These are phyloP conservation scores for Fusarium sp. DNA, from an alignment of 2,329 filamentous ascomycete species.

Conservation along the genomic window DNA sequence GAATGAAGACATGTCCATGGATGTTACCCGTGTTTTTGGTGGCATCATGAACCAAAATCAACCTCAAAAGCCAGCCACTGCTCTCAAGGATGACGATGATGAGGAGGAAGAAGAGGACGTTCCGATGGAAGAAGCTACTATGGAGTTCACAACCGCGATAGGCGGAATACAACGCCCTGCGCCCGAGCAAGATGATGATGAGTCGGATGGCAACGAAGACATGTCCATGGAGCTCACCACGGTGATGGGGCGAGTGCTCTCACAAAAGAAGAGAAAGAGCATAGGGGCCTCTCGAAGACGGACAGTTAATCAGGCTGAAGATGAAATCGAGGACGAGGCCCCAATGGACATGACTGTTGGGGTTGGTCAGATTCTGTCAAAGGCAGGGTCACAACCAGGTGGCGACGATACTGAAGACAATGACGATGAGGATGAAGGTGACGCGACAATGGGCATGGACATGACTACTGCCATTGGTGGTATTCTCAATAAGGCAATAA, in stretches of 20 bases:
- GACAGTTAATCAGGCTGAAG: conserved; percentile 49
- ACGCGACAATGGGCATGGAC: conserved; percentile 68
- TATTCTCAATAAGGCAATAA: conserved; percentile 61
- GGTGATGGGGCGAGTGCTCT: conserved; percentile 67
- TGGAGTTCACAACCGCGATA: conserved; percentile 86
- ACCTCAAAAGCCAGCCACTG: conserved; percentile 8
- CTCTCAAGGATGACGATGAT: conserved; percentile 44
- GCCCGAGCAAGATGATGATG: conserved; percentile 50
- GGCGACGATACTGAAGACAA: conserved; percentile 49
- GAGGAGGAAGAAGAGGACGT: conserved; percentile 47
- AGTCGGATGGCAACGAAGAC: conserved; percentile 67
- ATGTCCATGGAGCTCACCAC: conserved; percentile 84
- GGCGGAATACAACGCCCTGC: conserved; percentile 70
- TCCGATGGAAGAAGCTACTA: conserved; percentile 61
- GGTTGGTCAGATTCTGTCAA: conserved; percentile 64
- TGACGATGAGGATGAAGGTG: conserved; percentile 48
- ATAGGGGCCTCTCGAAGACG: conserved; percentile 37
- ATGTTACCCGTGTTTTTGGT: conserved; percentile 86
- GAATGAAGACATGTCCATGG: conserved; percentile 87
- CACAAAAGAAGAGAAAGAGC: conserved; percentile 45
- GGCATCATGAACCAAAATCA: conserved; percentile 71
- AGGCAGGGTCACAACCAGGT: conserved; percentile 46
- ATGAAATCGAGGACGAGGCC: conserved; percentile 46
- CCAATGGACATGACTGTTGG: conserved; percentile 69
- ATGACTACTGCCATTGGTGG: conserved; percentile 72